Base-by-base conservation (phyloP, 495 filamentous ascomycete species). In the Penicillium daleae region DNA sequence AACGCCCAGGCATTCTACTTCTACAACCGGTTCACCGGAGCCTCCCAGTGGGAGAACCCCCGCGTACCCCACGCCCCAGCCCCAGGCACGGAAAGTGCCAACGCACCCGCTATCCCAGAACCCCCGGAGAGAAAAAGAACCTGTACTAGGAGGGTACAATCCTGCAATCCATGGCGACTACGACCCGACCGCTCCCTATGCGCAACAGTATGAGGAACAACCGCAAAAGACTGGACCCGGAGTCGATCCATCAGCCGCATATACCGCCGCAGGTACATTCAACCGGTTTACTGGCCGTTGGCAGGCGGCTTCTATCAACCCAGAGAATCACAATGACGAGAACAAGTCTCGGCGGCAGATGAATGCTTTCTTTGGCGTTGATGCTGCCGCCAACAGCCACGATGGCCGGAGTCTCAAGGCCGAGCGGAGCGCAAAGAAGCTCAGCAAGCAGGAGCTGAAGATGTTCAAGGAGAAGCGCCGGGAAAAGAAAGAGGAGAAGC, bases 331-430 rank as follows among this genome's bases (percentile, higher is more conserved):
- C 81, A 91, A 89, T 66, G 95, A 97, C 70, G 93, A 95, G 74
- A 91, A 92, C 65, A 97, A 97, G 82, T 87, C 86, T 44, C 84
- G 80, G 58, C 82, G 96, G 50, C 95, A 98, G 81, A 91, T 98
- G 91, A 89, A 89, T 70, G 92, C 93, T 10, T 99, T 88, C 76
- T 99, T 97, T 71, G 96, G 98, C 70, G 95, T 98, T n/a, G 95
- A 98, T 78, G 91, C 93, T 12, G 94, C 93, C 22, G 96, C 96
- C 1, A 97, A 97, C 71, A 87, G 84, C 63, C 95, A 99, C 66
- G 90, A 97, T 69, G 95, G 95, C 7, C 86, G 91, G 58, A 97
- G 92, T 71, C 76, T 99, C 54, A 96, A 94, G 76, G 95, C 92
- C 8, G 95, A 99, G 78, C 82, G 74, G 32, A 87, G 89, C 44